phyloP scores from a whole-genome alignment of 2,329 filamentous ascomycete species.

The Claviceps sp. region DNA sequence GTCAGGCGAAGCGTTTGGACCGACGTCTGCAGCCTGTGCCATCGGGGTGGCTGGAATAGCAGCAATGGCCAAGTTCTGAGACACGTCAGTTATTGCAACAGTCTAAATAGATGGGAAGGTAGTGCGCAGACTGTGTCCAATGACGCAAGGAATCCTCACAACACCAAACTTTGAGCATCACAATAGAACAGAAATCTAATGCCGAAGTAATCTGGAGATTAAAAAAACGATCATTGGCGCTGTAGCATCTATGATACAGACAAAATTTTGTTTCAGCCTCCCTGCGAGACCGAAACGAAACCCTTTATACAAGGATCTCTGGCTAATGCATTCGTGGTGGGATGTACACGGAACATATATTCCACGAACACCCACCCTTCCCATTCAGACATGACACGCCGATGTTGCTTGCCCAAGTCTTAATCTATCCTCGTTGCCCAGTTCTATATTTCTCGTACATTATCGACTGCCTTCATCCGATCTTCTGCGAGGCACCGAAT shows the following conservation, averaged over 20 bases:
- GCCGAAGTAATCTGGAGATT: too few species aligned
- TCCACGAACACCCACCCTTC: not conserved
- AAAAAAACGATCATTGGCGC: slow-evolving; percentile 3
- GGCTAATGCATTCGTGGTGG: slow-evolving; percentile 8
- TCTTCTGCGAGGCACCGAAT: too few species aligned
- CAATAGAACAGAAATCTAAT: too few species aligned
- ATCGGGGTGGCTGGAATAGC: too few species aligned
- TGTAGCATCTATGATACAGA: slow-evolving; percentile 7
- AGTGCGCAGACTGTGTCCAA: too few species aligned
- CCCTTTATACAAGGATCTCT: not conserved
- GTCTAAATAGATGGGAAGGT: too few species aligned
- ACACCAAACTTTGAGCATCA: too few species aligned
- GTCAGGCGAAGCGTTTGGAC: too few species aligned
- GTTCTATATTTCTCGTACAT: slow-evolving; percentile 4
- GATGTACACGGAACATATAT: slow-evolving; percentile 4
- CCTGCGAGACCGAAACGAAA: not conserved
- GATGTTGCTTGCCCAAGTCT: not conserved
- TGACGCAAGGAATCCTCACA: too few species aligned
- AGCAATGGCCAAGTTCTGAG: too few species aligned
- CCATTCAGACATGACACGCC: not conserved
- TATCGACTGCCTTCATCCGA: not conserved
- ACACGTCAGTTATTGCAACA: too few species aligned
- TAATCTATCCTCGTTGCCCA: not conserved
- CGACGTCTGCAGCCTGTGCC: too few species aligned
- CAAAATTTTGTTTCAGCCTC: slow-evolving; percentile 1